Base-by-base conservation (phyloP, 192 early-diverging fungal genomes). In the Backusella macrospora region DNA sequence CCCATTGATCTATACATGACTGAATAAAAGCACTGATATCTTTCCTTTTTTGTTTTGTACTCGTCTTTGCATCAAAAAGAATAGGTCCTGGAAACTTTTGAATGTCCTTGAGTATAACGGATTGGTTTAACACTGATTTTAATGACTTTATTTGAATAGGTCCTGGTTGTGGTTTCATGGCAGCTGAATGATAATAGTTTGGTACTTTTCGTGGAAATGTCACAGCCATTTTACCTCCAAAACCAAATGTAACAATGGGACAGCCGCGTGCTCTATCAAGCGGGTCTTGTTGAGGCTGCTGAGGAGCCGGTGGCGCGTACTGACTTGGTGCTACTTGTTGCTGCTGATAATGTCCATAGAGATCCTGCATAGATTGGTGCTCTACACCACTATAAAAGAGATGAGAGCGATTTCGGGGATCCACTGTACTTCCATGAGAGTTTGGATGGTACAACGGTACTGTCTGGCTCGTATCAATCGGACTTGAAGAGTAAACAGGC, bases 161-260 rank as follows among this genome's bases (percentile, higher is more conserved):
- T 3, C 67, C 67, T 26, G 67, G 67, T 9, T 68, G 67, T 16
- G 67, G 45, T 68, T 68, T 68, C 18, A 47, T 42, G 13, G 26
- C 44, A 46, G 67, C 8, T 29, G 67, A 68, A 13, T 59, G 21
- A 23, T 68, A 88, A 82, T 48, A 85, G 80, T 82, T 90, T 85
- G 67, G 43, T 6, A 91, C 87, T 23, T 82, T 77, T 18, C 81
- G 86, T 44, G 91, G 91, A 73, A 92, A 91, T 76, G 89, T 89
- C 4, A 85, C 86, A 52, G 86, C 79, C n/a, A 93, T 74, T 62
- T 84, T 81, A 34, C 92, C 92, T 68, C 92, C 92, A 82, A 93
- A 91, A n/a, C 92, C 92, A 79, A 93, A 92, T 0, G 90, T 81
- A 16, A 88, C 80, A 34, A 93, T 66, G 3, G 92, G 92, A 37